A percentile compares a stretch with the other conserved stretches of the same genome.
Evolutionary conservation across 345 rosid genomes (phyloP).

Genomic region (Viola odorata): DNA sequence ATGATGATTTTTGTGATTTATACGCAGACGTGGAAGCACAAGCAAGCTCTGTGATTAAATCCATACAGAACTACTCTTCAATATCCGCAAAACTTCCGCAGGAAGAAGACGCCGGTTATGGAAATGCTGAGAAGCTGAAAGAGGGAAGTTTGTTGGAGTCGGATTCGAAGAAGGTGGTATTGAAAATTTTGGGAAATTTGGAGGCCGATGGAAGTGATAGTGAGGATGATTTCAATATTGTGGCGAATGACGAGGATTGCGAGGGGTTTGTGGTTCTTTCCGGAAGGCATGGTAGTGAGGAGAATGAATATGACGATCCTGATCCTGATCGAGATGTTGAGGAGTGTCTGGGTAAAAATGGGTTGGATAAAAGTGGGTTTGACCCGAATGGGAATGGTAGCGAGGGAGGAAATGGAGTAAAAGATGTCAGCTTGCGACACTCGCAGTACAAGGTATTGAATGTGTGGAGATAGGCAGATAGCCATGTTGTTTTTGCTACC

Average conservation of each 20-base stretch:
- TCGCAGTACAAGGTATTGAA: conserved; percentile 31
- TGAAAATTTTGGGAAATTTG: conserved; percentile 19
- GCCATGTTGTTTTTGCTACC: background rate
- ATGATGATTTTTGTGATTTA: conserved; percentile 59
- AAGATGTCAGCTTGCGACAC: conserved; percentile 1
- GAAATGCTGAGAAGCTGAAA: background rate
- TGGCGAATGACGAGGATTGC: conserved; percentile 55
- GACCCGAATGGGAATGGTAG: conserved; percentile 1
- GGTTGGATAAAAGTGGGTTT: background rate
- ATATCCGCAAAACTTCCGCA: conserved; percentile 16
- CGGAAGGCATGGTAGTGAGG: background rate
- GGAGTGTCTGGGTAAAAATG: conserved; percentile 3
- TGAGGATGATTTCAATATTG: conserved; percentile 63
- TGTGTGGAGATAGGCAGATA: background rate
- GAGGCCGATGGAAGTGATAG: conserved; percentile 38
- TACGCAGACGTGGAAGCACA: conserved; percentile 46
- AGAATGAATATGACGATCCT: conserved; percentile 10
- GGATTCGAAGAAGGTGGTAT: conserved; percentile 3
- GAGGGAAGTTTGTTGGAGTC: background rate
- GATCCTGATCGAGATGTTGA: conserved; percentile 9
- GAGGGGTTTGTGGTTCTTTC: conserved; percentile 12
- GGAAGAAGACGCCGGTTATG: background rate
- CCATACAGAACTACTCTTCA: conserved; percentile 4
- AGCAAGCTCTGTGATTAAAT: conserved; percentile 25
- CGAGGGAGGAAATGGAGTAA: conserved; percentile 14